Percentiles rank a stretch among this genome's conserved stretches.
phyloP scores from a whole-genome alignment of 176 grass and related monocot genomes.

The Oryza brachyantha region DNA sequence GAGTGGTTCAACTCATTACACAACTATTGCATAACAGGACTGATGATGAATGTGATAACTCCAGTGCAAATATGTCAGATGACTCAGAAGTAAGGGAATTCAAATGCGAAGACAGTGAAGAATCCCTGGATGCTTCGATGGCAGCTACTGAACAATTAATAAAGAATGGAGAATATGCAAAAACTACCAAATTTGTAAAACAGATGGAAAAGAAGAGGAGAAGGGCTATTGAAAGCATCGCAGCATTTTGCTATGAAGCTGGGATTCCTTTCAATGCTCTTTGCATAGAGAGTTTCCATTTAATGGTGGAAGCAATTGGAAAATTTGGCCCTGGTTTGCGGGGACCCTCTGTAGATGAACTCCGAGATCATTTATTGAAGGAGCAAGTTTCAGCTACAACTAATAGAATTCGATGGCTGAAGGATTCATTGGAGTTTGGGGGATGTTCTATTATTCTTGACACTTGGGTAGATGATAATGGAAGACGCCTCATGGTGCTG shows the following conservation, averaged over 20 bases:
- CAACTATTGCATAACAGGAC: too few species aligned
- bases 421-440: background rate
- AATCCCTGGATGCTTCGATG: background rate
- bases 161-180: background rate
- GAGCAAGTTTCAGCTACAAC: background rate
- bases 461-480: background rate
- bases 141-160: background rate
- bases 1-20: too few species aligned
- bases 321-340: background rate
- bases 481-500: background rate
- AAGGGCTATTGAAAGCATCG: background rate
- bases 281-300: background rate
- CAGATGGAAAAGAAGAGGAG: background rate
- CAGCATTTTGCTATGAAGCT: background rate
- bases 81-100: background rate
- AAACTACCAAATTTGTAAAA: background rate
- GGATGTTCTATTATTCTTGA: slow-evolving; percentile 16
- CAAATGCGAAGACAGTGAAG: background rate
- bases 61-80: background rate
- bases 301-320: slow-evolving; percentile 8
- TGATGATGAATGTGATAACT: too few species aligned
- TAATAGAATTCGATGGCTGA: background rate
- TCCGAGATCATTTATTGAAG: background rate
- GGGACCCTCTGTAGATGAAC: background rate
- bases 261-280: slow-evolving; percentile 1